Conservation (phyloP, 2,329 filamentous ascomycete genomes). For the Colletotrichum tropicicola region DNA sequence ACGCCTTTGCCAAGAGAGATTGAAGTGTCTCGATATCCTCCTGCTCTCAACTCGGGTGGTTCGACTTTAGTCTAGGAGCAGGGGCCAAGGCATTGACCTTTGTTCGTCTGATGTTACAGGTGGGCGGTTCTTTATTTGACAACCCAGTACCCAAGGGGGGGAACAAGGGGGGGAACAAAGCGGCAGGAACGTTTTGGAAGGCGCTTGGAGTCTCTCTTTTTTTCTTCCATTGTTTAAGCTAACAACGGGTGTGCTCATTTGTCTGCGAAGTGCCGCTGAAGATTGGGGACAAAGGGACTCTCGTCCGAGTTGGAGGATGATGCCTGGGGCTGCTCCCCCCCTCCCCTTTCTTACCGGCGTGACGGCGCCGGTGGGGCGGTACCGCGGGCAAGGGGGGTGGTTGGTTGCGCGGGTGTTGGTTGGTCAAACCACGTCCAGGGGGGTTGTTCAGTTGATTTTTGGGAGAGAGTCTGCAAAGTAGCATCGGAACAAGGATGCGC, state of each 20-base stretch:
- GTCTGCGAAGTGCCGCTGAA: neutral
- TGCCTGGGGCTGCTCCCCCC: neutral
- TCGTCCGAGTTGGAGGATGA: neutral
- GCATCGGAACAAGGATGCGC: neutral
- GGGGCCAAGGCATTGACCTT: constrained; percentile 20
- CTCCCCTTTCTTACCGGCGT: neutral
- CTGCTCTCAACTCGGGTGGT: neutral
- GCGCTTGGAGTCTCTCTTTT: neutral
- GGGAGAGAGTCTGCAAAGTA: no score
- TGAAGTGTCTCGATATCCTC: no score
- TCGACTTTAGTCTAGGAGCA: neutral
- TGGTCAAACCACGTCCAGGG: neutral
- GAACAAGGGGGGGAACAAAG: constrained; percentile 13
- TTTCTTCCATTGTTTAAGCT: neutral
- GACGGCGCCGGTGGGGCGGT: constrained; percentile 18
- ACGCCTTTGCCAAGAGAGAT: neutral
- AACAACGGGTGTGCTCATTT: no score
- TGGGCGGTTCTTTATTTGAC: constrained; percentile 1
- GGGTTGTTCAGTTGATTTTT: neutral
- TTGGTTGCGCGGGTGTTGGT: neutral
- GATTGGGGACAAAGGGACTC: neutral
- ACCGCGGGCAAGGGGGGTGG: constrained; percentile 7
- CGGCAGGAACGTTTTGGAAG: neutral
- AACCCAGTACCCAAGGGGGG: no score
- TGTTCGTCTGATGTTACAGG: constrained; percentile 29